Evolutionary conservation across 179 eudicot species (phyloP).

Genomic region (Beta lomatogona): DNA sequence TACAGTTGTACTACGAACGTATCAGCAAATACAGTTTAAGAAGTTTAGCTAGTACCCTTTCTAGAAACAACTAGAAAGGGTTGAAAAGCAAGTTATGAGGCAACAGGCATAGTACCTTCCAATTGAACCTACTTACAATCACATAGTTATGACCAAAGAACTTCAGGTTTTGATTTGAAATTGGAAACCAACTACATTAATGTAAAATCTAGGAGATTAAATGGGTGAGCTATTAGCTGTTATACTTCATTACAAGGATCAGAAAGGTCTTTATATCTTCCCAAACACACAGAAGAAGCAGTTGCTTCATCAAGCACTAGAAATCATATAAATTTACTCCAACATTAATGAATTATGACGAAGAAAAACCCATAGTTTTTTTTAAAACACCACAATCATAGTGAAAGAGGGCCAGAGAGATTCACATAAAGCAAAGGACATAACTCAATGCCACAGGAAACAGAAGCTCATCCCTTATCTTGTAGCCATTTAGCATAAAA

Average conservation of each 20-base stretch:
- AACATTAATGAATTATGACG: neutral
- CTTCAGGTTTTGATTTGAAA: neutral
- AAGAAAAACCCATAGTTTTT: neutral
- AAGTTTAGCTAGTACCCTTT: neutral
- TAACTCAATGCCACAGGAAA: neutral
- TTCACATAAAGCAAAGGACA: neutral
- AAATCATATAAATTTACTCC: neutral
- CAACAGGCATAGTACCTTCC: slow-evolving; percentile 3
- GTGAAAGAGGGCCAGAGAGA: neutral
- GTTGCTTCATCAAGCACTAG: neutral
- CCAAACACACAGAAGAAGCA: neutral
- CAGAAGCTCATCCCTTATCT: neutral
- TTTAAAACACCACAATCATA: neutral
- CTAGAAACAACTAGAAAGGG: neutral
- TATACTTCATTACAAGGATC: neutral
- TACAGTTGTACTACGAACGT: neutral
- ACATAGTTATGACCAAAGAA: neutral
- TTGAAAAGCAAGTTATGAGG: neutral
- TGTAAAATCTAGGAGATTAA: neutral
- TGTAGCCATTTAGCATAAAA: neutral
- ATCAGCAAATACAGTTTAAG: neutral
- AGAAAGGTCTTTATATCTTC: neutral
- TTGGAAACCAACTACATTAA: neutral
- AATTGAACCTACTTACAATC: neutral
- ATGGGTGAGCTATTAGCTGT: neutral